These are phyloP conservation scores for Elongisporangium undulatum DNA, from an alignment of 352 stramenopile species.

Conservation along the genomic window DNA sequence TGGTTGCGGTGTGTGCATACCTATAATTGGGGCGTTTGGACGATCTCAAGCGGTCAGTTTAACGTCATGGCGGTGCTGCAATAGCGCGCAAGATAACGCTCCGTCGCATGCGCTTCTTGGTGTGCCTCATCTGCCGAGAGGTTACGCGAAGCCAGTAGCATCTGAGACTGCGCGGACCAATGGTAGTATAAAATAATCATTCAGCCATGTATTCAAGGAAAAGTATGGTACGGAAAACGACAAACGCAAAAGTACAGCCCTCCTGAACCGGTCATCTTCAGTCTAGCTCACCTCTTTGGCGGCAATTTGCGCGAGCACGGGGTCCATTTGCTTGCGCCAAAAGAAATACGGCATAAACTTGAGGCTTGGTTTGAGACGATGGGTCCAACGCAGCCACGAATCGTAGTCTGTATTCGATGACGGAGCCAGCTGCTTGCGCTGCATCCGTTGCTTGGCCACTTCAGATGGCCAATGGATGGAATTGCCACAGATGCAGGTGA, in stretches of 20 bases:
- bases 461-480: conserved; percentile 48
- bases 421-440: conserved; percentile 42
- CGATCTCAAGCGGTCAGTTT: not conserved
- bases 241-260: not conserved
- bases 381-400: conserved; percentile 25
- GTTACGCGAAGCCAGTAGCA: not conserved
- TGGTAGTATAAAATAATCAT: not conserved
- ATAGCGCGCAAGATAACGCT: not conserved
- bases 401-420: conserved; percentile 17
- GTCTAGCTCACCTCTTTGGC: not conserved
- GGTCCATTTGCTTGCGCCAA: not conserved
- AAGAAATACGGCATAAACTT: not conserved
- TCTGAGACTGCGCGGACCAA: not conserved
- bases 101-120: not conserved
- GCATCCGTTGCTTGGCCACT: conserved; percentile 37
- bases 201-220: not conserved
- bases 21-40: not conserved
- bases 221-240: not conserved
- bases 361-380: not conserved
- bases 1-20: not conserved
- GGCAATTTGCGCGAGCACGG: not conserved
- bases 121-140: not conserved
- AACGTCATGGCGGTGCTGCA: not conserved
- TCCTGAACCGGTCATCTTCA: not conserved
- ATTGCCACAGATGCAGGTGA: conserved; percentile 46